Evolutionary conservation across 495 filamentous ascomycete species (phyloP).

Genomic region (Lophium mytilinum): DNA sequence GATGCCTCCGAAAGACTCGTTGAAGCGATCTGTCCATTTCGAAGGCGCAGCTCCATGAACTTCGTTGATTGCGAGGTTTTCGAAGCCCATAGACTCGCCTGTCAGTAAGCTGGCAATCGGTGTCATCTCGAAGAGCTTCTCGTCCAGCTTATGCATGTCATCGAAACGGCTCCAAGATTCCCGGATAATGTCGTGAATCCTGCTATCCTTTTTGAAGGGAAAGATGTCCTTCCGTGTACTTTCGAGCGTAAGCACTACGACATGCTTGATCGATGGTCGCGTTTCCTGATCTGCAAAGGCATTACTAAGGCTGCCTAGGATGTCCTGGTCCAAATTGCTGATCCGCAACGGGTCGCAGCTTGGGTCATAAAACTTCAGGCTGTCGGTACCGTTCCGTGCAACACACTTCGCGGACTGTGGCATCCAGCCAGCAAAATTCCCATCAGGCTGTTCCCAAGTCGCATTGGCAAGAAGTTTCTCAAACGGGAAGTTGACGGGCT

Average conservation of each 20-base stretch:
- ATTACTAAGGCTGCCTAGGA: slow-evolving; percentile 31
- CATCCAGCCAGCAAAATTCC: background rate
- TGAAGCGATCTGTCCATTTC: background rate
- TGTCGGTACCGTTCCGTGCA: background rate
- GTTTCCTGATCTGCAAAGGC: slow-evolving; percentile 22
- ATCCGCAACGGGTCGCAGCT: slow-evolving; percentile 38
- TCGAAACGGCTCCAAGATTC: slow-evolving; percentile 21
- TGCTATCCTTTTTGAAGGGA: slow-evolving; percentile 37
- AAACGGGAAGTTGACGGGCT: background rate
- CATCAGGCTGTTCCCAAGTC: background rate
- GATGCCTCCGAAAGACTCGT: slow-evolving; percentile 35
- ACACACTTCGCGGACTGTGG: background rate
- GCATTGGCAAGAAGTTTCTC: background rate
- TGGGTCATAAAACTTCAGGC: slow-evolving; percentile 33
- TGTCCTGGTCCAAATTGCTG: slow-evolving; percentile 35
- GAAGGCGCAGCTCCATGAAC: background rate
- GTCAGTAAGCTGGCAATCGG: slow-evolving; percentile 38
- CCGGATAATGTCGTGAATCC: slow-evolving; percentile 35
- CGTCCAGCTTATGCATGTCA: slow-evolving; percentile 27
- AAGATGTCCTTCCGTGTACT: slow-evolving; percentile 43
- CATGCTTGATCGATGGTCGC: slow-evolving; percentile 38
- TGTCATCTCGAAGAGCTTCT: slow-evolving; percentile 33
- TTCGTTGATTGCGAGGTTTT: slow-evolving; percentile 15
- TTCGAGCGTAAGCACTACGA: slow-evolving; percentile 40
- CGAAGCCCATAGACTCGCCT: slow-evolving; percentile 37